These are phyloP conservation scores for Cinnamomum micranthum DNA, from an alignment of 164 flowering plant species.

Conservation along the genomic window DNA sequence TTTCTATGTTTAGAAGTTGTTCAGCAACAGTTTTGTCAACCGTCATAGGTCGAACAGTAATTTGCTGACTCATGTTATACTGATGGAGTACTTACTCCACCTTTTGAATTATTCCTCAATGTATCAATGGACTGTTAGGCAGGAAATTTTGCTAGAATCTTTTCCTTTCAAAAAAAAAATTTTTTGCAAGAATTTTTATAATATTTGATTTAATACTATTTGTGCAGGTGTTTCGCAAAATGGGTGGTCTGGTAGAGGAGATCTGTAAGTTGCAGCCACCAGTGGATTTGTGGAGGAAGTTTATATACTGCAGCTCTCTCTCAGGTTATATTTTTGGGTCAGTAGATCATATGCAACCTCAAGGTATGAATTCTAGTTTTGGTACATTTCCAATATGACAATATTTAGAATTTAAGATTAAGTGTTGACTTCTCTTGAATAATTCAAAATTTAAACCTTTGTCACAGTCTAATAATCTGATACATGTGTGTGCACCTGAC, in stretches of 20 bases:
- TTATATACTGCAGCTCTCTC: conserved; percentile 85
- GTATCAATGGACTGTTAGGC: neutral
- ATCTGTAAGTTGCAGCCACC: conserved; percentile 76
- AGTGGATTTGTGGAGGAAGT: conserved; percentile 87
- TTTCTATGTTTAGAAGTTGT: neutral
- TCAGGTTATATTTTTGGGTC: conserved; percentile 74
- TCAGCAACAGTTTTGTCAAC: neutral
- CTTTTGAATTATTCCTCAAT: neutral
- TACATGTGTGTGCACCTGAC: too few species aligned
- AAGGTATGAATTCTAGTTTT: conserved; percentile 43
- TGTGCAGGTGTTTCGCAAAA: conserved; percentile 72
- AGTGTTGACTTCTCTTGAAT: neutral
- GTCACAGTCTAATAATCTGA: too few species aligned
- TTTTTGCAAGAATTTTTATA: neutral
- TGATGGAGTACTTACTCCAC: neutral
- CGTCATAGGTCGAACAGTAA: neutral
- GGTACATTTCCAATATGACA: neutral
- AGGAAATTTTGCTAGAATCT: neutral
- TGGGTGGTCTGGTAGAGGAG: conserved; percentile 82
- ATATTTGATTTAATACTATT: neutral
- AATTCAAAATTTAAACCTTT: too few species aligned
- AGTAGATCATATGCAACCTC: conserved; percentile 92
- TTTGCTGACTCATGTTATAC: neutral
- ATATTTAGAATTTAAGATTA: neutral
- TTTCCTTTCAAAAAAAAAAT: neutral